phyloP scores from a whole-genome alignment of 192 early-diverging fungal species.

The Backusella circina region DNA sequence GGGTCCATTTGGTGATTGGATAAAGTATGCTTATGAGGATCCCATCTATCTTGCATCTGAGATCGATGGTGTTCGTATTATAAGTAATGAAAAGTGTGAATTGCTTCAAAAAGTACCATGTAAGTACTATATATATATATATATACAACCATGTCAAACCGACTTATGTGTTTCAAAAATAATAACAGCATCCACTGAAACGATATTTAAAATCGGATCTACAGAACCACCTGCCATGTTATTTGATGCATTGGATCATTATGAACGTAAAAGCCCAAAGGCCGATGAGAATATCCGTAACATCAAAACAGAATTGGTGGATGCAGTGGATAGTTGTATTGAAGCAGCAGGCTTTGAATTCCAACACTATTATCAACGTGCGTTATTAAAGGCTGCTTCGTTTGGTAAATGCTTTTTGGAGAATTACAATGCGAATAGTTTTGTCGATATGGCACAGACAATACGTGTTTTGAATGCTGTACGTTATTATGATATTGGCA shows the following conservation, averaged over 20 bases:
- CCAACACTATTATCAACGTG: slow-evolving; percentile 70
- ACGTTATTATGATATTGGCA: slow-evolving; percentile 78
- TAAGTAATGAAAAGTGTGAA: slow-evolving; percentile 79
- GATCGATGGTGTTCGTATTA: slow-evolving; percentile 88
- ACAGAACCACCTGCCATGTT: slow-evolving; percentile 91
- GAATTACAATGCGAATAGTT: slow-evolving; percentile 78
- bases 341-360: slow-evolving; percentile 92
- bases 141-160: neutral
- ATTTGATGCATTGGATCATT: slow-evolving; percentile 76
- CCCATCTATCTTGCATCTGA: slow-evolving; percentile 83
- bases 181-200: slow-evolving; percentile 65
- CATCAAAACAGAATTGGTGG: slow-evolving; percentile 74
- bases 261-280: slow-evolving; percentile 62
- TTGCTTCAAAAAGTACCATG: slow-evolving; percentile 87
- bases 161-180: too few species aligned
- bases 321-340: slow-evolving; percentile 89
- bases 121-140: slow-evolving; percentile 21
- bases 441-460: slow-evolving; percentile 83
- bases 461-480: slow-evolving; percentile 91
- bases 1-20: slow-evolving; percentile 90
- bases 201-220: slow-evolving; percentile 93
- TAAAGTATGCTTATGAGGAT: slow-evolving; percentile 75
- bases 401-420: slow-evolving; percentile 93
- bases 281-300: slow-evolving; percentile 95
- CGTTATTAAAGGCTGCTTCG: slow-evolving; percentile 85